Evolutionary conservation across 805 yeast genomes (phyloP).

Genomic region (Candida qinlingensis): DNA sequence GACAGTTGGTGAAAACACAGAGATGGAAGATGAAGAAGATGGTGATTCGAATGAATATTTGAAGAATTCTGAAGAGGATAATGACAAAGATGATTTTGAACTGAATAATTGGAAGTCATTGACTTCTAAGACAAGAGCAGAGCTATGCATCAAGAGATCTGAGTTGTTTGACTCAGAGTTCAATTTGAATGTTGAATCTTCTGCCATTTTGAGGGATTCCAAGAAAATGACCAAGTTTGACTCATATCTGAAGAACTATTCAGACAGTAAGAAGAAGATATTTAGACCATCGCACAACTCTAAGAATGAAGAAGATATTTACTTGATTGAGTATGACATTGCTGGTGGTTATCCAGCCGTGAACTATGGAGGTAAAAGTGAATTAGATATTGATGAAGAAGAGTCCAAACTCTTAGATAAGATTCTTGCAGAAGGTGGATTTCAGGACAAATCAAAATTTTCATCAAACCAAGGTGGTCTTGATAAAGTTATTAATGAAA

Average conservation of each 20-base stretch:
- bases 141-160: slow-evolving; percentile 64
- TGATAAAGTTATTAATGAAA: slow-evolving; percentile 52
- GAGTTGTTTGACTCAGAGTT: slow-evolving; percentile 52
- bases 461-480: slow-evolving; percentile 49
- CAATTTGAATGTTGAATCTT: slow-evolving; percentile 58
- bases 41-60: slow-evolving; percentile 38
- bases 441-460: slow-evolving; percentile 34
- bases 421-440: slow-evolving; percentile 29
- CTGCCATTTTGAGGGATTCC: slow-evolving; percentile 63
- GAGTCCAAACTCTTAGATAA: slow-evolving; percentile 41
- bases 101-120: slow-evolving; percentile 77
- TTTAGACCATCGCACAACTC: slow-evolving; percentile 11
- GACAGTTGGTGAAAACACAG: slow-evolving; percentile 18
- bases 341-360: slow-evolving; percentile 74
- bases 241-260: slow-evolving; percentile 26
- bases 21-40: slow-evolving; percentile 27
- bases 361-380: slow-evolving; percentile 45
- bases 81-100: slow-evolving; percentile 65
- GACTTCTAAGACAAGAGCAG: slow-evolving; percentile 75
- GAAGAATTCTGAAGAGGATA: slow-evolving; percentile 47
- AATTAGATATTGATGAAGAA: slow-evolving; percentile 37
- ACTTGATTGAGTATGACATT: slow-evolving; percentile 77
- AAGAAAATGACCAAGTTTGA: slow-evolving; percentile 58
- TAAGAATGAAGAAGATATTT: slow-evolving; percentile 38
- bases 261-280: slow-evolving; percentile 29